Percentiles rank a stretch among this genome's conserved stretches.
phyloP scores from a whole-genome alignment of 129 eudicot genomes.

The Chrysanthemum lavandulifolium region DNA sequence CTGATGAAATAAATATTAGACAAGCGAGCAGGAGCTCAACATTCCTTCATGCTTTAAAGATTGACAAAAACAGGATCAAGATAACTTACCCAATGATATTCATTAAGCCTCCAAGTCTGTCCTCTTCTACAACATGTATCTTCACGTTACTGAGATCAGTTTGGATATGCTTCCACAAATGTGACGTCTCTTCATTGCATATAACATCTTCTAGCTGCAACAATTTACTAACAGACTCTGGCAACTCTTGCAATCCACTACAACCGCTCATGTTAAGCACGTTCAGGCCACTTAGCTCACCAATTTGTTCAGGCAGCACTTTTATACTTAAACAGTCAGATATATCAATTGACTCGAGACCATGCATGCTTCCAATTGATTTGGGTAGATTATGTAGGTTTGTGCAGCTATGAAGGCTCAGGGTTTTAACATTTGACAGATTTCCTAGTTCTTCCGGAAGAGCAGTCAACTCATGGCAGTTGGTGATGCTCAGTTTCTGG shows the following conservation, averaged over 20 bases:
- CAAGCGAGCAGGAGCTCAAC: too few relatives aligned
- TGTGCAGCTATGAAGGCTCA: slow-evolving; percentile 36
- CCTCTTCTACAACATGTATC: slow-evolving; percentile 26
- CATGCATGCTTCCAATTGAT: slow-evolving; percentile 22
- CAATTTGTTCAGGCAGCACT: slow-evolving; percentile 27
- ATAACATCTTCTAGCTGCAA: slow-evolving; percentile 24
- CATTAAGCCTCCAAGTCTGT: slow-evolving; percentile 21
- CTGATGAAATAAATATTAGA: too few relatives aligned
- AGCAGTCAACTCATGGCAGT: slow-evolving; percentile 43
- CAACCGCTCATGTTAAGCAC: slow-evolving; percentile 34
- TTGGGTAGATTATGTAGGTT: slow-evolving; percentile 29
- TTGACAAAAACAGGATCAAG: not conserved
- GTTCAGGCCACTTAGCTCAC: slow-evolving; percentile 17
- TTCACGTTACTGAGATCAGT: slow-evolving; percentile 7
- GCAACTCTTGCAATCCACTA: slow-evolving; percentile 22
- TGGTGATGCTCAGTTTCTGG: slow-evolving; percentile 41
- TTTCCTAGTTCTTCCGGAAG: slow-evolving; percentile 36
- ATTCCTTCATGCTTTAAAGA: not conserved
- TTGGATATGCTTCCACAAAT: slow-evolving; percentile 23
- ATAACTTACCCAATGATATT: not conserved
- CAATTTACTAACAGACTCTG: slow-evolving; percentile 18
- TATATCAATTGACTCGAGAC: slow-evolving; percentile 24
- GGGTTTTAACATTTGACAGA: slow-evolving; percentile 21
- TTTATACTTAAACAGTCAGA: slow-evolving; percentile 32
- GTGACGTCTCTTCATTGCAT: slow-evolving; percentile 34